Percentiles rank a stretch among this genome's conserved stretches.
phyloP scores from a whole-genome alignment of 495 filamentous ascomycete species.

The Xylaria bambusicola region DNA sequence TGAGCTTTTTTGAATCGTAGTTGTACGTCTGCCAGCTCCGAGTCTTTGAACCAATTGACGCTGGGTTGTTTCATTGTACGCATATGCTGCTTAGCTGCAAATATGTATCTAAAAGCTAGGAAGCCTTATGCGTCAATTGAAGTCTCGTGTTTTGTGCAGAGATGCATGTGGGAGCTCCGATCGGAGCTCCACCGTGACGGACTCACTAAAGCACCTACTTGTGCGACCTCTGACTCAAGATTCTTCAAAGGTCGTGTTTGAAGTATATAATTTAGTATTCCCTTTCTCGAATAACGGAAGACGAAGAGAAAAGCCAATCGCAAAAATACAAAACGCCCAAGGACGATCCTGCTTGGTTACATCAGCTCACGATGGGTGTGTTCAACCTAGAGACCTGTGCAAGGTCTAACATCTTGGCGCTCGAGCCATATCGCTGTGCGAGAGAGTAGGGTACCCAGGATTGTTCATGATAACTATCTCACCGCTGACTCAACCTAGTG shows the following conservation, averaged over 20 bases:
- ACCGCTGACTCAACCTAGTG: constrained; percentile 55
- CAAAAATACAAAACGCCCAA: background rate
- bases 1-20: no score
- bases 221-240: constrained; percentile 8
- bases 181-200: constrained; percentile 23
- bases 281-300: background rate
- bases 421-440: constrained; percentile 83
- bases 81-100: constrained; percentile 2
- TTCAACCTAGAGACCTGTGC: constrained; percentile 83
- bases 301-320: constrained; percentile 5
- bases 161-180: constrained; percentile 24
- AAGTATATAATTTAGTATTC: background rate
- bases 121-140: constrained; percentile 24
- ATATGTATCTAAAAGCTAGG: background rate
- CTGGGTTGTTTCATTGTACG: background rate
- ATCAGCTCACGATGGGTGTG: constrained; percentile 41
- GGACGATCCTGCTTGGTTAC: background rate
- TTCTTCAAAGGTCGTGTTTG: background rate
- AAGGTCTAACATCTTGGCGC: constrained; percentile 76
- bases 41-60: no score
- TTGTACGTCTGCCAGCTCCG: no score
- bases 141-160: constrained; percentile 17
- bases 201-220: background rate
- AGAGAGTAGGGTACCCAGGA: constrained; percentile 65
- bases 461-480: constrained; percentile 6